Evolutionary conservation across 495 filamentous ascomycete species (phyloP).

Genomic region (Neurospora discreta): DNA sequence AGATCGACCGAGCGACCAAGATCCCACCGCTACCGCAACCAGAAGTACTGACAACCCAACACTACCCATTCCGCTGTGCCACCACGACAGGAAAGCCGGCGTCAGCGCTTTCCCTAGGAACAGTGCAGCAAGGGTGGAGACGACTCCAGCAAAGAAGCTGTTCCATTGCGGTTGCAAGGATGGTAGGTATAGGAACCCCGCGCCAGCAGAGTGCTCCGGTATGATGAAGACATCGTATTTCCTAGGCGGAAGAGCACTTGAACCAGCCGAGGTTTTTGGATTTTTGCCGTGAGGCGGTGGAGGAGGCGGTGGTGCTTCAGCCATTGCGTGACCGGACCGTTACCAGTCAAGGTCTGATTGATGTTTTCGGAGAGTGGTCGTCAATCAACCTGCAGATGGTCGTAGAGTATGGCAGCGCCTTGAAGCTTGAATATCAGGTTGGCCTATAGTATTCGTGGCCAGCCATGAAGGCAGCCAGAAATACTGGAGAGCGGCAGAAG

Average conservation of each 20-base stretch:
- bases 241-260: constrained; percentile 57
- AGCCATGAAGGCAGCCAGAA: constrained; percentile 16
- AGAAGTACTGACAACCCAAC: constrained; percentile 51
- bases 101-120: constrained; percentile 54
- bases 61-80: constrained; percentile 47
- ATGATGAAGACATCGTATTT: constrained; percentile 98
- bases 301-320: constrained; percentile 44
- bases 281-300: constrained; percentile 61
- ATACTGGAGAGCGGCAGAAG: neutral
- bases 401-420: constrained; percentile 9
- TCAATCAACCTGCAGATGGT: neutral
- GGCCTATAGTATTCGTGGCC: constrained; percentile 19
- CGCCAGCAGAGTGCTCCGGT: constrained; percentile 81
- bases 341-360: constrained; percentile 1
- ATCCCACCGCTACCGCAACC: constrained; percentile 57
- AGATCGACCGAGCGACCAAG: constrained; percentile 57
- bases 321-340: constrained; percentile 26
- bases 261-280: constrained; percentile 36
- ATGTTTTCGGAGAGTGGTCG: too few species aligned
- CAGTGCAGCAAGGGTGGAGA: constrained; percentile 56
- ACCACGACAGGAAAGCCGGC: constrained; percentile 60
- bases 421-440: constrained; percentile 7
- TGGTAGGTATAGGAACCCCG: constrained; percentile 88
- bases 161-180: constrained; percentile 76
- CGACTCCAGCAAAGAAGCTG: constrained; percentile 80